A percentile compares a stretch with the other conserved stretches of the same genome.
These are phyloP conservation scores for Rhodomyrtus psidioides DNA, from an alignment of 441 rosid genomes.

Conservation along the genomic window DNA sequence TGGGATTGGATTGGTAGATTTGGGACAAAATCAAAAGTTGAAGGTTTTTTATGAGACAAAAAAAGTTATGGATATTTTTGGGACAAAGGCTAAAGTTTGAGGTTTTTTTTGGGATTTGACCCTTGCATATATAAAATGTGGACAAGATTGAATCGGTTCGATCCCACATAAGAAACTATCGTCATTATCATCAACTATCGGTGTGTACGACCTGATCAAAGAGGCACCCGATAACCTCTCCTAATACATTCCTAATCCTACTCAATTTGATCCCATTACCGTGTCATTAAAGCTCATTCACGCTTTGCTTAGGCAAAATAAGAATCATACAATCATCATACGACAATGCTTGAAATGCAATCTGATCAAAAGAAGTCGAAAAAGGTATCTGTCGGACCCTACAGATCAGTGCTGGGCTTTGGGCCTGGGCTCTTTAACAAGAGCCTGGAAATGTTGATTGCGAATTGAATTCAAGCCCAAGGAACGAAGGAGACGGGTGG, in stretches of 20 bases:
- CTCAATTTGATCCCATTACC: neutral
- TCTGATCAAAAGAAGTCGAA: neutral
- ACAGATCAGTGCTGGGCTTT: neutral
- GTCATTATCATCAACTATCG: neutral
- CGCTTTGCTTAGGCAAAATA: neutral
- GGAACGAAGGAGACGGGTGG: neutral
- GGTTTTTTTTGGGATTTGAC: no score
- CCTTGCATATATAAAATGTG: neutral
- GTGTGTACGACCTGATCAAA: neutral
- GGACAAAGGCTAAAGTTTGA: no score
- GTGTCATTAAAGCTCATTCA: neutral
- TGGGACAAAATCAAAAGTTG: no score
- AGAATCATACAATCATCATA: neutral
- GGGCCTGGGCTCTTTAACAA: neutral
- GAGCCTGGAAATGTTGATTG: neutral
- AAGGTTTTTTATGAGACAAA: no score
- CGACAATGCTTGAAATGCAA: neutral
- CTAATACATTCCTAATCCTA: neutral
- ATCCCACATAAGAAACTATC: neutral
- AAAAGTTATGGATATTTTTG: no score
- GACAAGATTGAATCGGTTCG: neutral
- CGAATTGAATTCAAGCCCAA: neutral
- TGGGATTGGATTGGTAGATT: no score
- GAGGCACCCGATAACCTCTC: neutral
- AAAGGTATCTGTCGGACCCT: neutral